Evolutionary conservation across 176 grass and related monocot species (phyloP).

Genomic region (Rhynchospora breviuscula): DNA sequence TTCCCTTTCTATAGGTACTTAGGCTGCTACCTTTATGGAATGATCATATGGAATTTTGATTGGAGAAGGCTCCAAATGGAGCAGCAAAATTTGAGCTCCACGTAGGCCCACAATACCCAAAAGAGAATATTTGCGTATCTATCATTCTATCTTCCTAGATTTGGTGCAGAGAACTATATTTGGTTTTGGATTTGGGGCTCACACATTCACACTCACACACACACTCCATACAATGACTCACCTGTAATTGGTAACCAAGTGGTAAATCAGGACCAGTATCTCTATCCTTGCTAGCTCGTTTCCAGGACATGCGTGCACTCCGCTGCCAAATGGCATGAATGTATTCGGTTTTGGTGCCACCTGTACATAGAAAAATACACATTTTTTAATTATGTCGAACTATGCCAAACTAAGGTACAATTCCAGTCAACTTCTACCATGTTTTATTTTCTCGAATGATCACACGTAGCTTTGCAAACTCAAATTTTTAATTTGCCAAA

Average conservation of each 20-base stretch:
- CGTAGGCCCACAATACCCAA: background rate
- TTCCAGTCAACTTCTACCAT: background rate
- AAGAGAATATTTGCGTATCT: conserved; percentile 11
- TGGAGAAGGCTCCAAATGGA: conserved; percentile 13
- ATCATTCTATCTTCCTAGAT: conserved; percentile 16
- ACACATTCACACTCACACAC: background rate
- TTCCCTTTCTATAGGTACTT: background rate
- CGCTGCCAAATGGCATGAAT: conserved; percentile 85
- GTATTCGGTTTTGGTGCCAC: conserved; percentile 71
- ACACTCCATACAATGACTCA: conserved; percentile 6
- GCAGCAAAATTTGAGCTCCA: background rate
- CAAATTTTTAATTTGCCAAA: background rate
- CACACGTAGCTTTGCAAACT: background rate
- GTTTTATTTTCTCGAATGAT: background rate
- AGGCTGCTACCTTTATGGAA: background rate
- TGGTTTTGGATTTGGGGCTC: conserved; percentile 3
- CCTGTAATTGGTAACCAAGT: conserved; percentile 84
- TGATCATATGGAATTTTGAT: conserved; percentile 17
- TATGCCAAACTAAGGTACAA: background rate
- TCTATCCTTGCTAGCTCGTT: conserved; percentile 95
- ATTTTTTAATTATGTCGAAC: background rate
- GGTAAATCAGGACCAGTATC: conserved; percentile 86
- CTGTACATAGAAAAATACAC: conserved; percentile 26
- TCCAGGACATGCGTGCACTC: conserved; percentile 82
- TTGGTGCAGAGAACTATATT: conserved; percentile 3